Evolutionary conservation across 1,284 basidiomycete species (phyloP).

Genomic region (Moesziomyces antarcticus): DNA sequence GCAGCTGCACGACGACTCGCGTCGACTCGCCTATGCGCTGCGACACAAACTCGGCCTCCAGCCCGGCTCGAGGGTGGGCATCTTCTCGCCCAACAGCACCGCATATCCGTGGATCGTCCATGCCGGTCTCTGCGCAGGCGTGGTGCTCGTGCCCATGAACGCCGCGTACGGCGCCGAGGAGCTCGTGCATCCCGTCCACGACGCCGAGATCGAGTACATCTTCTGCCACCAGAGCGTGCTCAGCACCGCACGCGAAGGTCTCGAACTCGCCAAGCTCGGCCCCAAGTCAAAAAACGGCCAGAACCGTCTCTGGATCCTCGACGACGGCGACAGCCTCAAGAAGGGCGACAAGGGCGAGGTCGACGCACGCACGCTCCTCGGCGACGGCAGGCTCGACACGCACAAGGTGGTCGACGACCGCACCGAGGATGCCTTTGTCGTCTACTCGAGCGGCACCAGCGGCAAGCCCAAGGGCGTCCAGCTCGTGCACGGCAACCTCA

Average conservation of each 20-base stretch:
- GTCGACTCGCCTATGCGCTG: conserved; percentile 50
- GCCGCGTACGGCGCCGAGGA: conserved; percentile 63
- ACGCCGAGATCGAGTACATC: conserved; percentile 54
- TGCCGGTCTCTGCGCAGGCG: conserved; percentile 53
- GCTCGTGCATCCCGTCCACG: conserved; percentile 57
- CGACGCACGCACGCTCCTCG: conserved; percentile 47
- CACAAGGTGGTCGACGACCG: conserved; percentile 46
- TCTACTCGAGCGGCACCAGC: conserved; percentile 63
- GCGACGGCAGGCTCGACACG: conserved; percentile 35
- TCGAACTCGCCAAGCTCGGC: conserved; percentile 41
- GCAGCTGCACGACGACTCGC: conserved; percentile 45
- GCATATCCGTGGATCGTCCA: conserved; percentile 53
- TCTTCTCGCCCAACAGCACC: conserved; percentile 64
- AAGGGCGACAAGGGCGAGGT: conserved; percentile 45
- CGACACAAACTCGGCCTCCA: conserved; percentile 53
- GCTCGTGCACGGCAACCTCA: conserved; percentile 62
- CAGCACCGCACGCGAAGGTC: conserved; percentile 43
- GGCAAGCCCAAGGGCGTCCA: conserved; percentile 66
- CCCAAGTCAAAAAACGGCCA: conserved; percentile 40
- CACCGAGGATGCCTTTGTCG: conserved; percentile 53
- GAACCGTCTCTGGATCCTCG: conserved; percentile 58
- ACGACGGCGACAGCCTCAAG: conserved; percentile 57
- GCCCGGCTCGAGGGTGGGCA: conserved; percentile 52
- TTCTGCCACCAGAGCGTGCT: conserved; percentile 54
- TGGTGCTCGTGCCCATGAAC: conserved; percentile 58